Percentiles rank a stretch among this genome's conserved stretches.
Evolutionary conservation across 768 basidiomycete species (phyloP).

Genomic region (Nevesoporus exiguus): DNA sequence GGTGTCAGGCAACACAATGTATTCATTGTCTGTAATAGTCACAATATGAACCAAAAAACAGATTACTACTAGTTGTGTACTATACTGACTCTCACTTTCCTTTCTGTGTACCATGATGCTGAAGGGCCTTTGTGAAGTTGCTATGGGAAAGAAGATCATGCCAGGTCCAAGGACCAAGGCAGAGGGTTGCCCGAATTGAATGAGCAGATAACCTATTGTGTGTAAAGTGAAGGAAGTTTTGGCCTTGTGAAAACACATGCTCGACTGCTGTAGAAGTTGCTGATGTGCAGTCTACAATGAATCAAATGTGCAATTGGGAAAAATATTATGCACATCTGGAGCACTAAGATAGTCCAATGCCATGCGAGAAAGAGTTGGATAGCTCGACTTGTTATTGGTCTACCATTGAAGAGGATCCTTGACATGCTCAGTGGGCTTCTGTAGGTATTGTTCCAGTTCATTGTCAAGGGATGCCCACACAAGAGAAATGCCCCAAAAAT

Average conservation of each 20-base stretch:
- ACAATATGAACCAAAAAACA: too few species aligned
- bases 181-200: not conserved
- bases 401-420: not conserved
- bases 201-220: not conserved
- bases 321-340: not conserved
- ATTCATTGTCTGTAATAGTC: too few species aligned
- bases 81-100: too few species aligned
- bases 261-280: not conserved
- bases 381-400: not conserved
- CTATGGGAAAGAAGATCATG: not conserved
- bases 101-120: too few species aligned
- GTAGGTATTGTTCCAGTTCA: not conserved
- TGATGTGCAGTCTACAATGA: not conserved
- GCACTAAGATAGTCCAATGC: not conserved
- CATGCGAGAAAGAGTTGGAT: not conserved
- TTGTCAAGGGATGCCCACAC: not conserved
- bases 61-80: too few species aligned
- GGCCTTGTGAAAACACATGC: not conserved
- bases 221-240: not conserved
- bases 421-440: not conserved
- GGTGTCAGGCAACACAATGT: too few species aligned
- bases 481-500: not conserved
- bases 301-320: not conserved
- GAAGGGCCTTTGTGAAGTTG: too few species aligned
- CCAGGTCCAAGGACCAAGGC: not conserved